A percentile compares a stretch with the other conserved stretches of the same genome.
Evolutionary conservation across 192 early-diverging fungal species (phyloP).

Genomic region (Dissophora globulifera): DNA sequence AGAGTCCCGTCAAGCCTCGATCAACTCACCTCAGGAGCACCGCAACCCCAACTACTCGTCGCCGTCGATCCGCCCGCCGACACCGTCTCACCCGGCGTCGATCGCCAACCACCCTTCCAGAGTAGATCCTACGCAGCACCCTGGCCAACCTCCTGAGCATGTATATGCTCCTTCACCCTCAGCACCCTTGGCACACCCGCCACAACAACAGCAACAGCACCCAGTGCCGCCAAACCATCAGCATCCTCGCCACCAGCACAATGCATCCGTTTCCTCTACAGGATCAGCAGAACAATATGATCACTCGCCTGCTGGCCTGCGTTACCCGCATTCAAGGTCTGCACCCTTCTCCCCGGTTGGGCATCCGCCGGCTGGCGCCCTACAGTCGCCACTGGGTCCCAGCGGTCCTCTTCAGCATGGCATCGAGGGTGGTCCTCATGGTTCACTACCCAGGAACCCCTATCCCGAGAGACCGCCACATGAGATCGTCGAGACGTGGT

Average conservation of each 20-base stretch:
- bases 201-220: neutral
- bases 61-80: slow-evolving; percentile 11
- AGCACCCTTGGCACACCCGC: neutral
- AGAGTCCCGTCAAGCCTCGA: slow-evolving; percentile 12
- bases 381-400: no score
- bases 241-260: slow-evolving; percentile 21
- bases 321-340: slow-evolving; percentile 12
- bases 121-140: slow-evolving; percentile 18
- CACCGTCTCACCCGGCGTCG: slow-evolving; percentile 11
- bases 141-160: slow-evolving; percentile 16
- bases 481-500: slow-evolving; percentile 1
- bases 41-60: neutral
- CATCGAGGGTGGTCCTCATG: slow-evolving; percentile 5
- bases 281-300: slow-evolving; percentile 18
- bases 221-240: slow-evolving; percentile 12
- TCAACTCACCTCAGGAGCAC: neutral
- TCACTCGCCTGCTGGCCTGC: neutral
- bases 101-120: slow-evolving; percentile 15
- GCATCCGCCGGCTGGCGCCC: neutral
- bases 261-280: slow-evolving; percentile 22
- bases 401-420: neutral
- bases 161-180: slow-evolving; percentile 10
- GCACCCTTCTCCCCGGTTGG: slow-evolving; percentile 15
- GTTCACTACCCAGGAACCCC: neutral
- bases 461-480: slow-evolving; percentile 8